These are phyloP conservation scores for Geranium incanum DNA, from an alignment of 441 rosid species.

Conservation along the genomic window DNA sequence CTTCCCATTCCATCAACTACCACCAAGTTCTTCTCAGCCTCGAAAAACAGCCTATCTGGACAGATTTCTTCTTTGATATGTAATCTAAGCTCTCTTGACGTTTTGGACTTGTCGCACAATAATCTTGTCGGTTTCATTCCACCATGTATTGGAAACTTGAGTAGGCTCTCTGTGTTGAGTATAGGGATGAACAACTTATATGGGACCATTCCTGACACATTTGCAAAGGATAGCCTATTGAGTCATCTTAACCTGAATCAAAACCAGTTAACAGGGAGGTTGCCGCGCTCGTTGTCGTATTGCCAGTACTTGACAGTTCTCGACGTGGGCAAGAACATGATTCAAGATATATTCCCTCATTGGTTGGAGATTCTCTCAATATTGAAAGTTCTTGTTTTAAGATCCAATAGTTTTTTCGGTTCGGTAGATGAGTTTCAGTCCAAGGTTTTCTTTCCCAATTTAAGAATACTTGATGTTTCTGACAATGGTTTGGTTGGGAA, in stretches of 20 bases:
- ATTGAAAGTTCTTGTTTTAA: slow-evolving; percentile 15
- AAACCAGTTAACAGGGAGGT: not conserved
- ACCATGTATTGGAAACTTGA: not conserved
- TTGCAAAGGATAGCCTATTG: not conserved
- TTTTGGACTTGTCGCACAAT: slow-evolving; percentile 26
- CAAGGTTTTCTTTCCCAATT: slow-evolving; percentile 8
- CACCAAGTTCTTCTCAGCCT: not conserved
- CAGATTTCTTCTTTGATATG: slow-evolving; percentile 25
- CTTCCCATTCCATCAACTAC: not conserved
- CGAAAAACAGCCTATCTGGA: slow-evolving; percentile 16
- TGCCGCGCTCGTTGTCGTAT: not conserved
- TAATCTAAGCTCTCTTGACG: slow-evolving; percentile 16
- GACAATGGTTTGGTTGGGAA: not conserved
- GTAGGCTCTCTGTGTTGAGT: not conserved
- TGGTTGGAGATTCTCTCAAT: slow-evolving; percentile 19
- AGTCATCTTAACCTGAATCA: not conserved
- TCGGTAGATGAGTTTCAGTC: slow-evolving; percentile 2
- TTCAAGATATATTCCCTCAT: slow-evolving; percentile 17
- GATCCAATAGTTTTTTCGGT: slow-evolving; percentile 14
- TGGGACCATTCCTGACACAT: not conserved
- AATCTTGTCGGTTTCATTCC: slow-evolving; percentile 17
- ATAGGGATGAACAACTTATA: not conserved
- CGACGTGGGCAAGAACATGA: not conserved
- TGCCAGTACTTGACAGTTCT: not conserved
- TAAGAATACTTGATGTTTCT: not conserved